Base-by-base conservation (phyloP, 169 alveolate species). In the Plasmodium gallinaceum region DNA sequence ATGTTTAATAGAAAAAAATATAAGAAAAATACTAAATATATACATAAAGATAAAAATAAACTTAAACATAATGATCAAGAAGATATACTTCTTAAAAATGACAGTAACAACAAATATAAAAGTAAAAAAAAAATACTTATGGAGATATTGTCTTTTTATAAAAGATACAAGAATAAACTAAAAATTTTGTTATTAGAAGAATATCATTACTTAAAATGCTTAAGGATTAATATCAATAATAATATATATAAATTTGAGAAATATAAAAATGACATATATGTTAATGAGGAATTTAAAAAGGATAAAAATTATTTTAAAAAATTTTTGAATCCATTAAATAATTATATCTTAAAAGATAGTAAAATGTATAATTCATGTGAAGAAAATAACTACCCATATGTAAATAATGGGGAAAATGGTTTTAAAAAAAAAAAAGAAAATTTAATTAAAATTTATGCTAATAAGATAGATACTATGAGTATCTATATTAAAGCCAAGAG, bases 151-250 rank as follows among this genome's bases (percentile, higher is more conserved):
- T 64, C 89, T 18, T 78, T 78, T 58, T 78, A 78, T 45, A 39
- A 65, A 64, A 39, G 48, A 51, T 42, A 45, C n/a, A 78, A 65
- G 43, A 5, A 65, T 62, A 78, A 78, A 65, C 60, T 76, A 16
- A 78, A 78, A 42, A 37, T 66, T 46, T 46, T 78, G 12, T 58
- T 78, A 24, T 20, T 64, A 45, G 89, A 78, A 46, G 89, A 78
- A 65, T 48, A 52, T 66, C 42, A 78, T 64, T 78, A 78, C 39
- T 78, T 78, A 78, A 48, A 69, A 16, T 9, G 45, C 16, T 14
- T 78, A 37, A 78, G 70, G 57, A 68, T 24, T 42, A 8, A 48
- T 43, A 57, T 78, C 10, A 18, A 18, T 2, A 32, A 18, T 20
- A 18, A 20, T 46, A 46, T 16, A 10, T 5, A 60, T 1, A 60